phyloP scores from a whole-genome alignment of 2,329 filamentous ascomycete species.

The Pseudocercospora fuligena region DNA sequence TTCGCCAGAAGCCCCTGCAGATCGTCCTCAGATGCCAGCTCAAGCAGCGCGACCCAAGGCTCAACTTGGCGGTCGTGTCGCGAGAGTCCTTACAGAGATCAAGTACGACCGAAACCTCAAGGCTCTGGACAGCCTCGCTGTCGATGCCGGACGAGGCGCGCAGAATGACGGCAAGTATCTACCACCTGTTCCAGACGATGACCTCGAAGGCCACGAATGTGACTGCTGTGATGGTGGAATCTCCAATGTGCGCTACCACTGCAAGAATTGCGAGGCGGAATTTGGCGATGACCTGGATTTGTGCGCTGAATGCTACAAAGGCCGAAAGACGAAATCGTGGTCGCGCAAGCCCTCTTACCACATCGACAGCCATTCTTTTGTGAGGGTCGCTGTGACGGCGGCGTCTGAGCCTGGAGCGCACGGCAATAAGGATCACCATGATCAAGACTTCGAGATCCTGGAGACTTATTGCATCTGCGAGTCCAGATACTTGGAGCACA shows the following conservation, averaged over 20 bases:
- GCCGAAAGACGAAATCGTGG: not conserved
- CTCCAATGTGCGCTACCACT: not conserved
- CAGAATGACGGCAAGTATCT: not conserved
- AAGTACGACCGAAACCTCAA: conserved; percentile 7
- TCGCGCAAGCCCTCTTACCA: not conserved
- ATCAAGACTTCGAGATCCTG: not conserved
- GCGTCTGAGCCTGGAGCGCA: not conserved
- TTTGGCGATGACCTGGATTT: not conserved
- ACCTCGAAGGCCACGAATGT: not conserved
- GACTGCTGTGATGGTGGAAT: not conserved
- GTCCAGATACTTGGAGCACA: conserved; percentile 2
- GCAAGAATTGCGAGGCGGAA: not conserved
- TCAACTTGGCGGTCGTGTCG: not conserved
- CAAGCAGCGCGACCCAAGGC: not conserved
- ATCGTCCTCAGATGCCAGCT: not conserved
- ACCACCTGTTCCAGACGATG: not conserved
- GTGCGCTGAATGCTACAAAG: conserved; percentile 7
- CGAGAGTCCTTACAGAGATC: not conserved
- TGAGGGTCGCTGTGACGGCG: not conserved
- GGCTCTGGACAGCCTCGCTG: not conserved
- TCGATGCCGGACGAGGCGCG: not conserved
- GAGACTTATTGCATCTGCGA: conserved; percentile 20
- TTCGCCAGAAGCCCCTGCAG: not conserved
- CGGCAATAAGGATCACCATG: not conserved
- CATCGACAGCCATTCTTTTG: conserved; percentile 2